Conservation (phyloP, 305 asterid species). For the Caryopteris hybrid region DNA sequence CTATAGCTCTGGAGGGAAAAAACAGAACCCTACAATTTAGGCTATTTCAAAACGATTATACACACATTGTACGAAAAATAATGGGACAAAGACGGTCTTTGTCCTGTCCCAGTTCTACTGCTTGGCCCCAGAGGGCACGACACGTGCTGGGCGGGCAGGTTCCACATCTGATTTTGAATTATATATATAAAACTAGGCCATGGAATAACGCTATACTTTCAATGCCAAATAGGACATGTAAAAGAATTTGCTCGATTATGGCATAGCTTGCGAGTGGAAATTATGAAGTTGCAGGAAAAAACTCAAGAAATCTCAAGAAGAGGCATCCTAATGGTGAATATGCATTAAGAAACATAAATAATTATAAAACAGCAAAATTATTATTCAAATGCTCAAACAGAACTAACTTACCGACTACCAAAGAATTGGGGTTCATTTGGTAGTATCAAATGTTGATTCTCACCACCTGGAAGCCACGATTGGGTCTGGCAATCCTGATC, state of each 20-base stretch:
- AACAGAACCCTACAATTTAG: background rate
- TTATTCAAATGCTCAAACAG: background rate
- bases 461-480: slow-evolving; percentile 45
- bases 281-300: too few relatives aligned
- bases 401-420: slow-evolving; percentile 40
- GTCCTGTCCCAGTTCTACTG: too few relatives aligned
- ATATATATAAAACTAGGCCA: too few relatives aligned
- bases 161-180: too few relatives aligned
- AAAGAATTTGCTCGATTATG: too few relatives aligned
- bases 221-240: background rate
- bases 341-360: background rate
- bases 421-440: slow-evolving; percentile 43
- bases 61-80: too few relatives aligned
- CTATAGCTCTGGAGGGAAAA: slow-evolving; percentile 39
- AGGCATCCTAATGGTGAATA: background rate
- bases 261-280: background rate
- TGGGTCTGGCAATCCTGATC: slow-evolving; percentile 41
- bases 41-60: background rate
- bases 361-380: background rate
- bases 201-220: background rate
- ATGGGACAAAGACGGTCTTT: too few relatives aligned
- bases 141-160: too few relatives aligned
- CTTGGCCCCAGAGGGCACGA: too few relatives aligned
- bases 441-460: slow-evolving; percentile 42
- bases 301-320: background rate